Conservation (phyloP, 1,284 basidiomycete genomes). For the Microbotryum lychnidis-dioicae region DNA sequence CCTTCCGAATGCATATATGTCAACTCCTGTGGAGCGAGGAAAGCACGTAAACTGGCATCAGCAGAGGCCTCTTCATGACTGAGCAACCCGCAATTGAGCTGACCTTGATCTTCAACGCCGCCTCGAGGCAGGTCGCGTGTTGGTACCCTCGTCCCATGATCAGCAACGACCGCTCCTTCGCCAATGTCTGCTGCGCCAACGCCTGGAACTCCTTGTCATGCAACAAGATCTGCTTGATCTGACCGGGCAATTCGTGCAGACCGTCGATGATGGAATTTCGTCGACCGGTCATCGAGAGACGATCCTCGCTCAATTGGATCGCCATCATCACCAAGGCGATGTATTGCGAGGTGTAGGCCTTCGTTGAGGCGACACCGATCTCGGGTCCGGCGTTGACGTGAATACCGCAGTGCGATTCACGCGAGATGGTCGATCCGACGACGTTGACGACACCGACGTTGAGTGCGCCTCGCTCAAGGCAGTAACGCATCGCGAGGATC, state of each 20-base stretch:
- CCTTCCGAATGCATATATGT: constrained; percentile 44
- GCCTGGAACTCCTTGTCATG: constrained; percentile 72
- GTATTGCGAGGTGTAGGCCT: constrained; percentile 99
- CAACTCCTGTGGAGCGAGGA: constrained; percentile 1
- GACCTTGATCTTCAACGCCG: constrained; percentile 96
- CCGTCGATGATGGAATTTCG: constrained; percentile 91
- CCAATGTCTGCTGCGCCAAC: constrained; percentile 68
- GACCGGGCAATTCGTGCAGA: constrained; percentile 76
- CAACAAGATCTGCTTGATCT: constrained; percentile 81
- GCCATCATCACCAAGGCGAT: constrained; percentile 98
- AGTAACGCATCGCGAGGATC: constrained; percentile 92
- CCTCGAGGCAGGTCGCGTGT: constrained; percentile 94
- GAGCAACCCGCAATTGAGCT: constrained; percentile 62
- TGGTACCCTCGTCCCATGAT: constrained; percentile 99
- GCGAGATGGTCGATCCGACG: constrained; percentile 91
- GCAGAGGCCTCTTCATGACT: no score
- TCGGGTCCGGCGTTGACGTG: constrained; percentile 99
- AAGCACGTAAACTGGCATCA: constrained; percentile 63
- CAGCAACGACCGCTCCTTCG: constrained; percentile 77
- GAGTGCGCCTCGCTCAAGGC: constrained; percentile 89
- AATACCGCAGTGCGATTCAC: constrained; percentile 85
- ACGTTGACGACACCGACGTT: constrained; percentile 97
- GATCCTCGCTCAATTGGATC: constrained; percentile 92
- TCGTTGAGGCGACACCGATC: constrained; percentile 99
- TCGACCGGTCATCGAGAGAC: constrained; percentile 82